These are phyloP conservation scores for Trifolium dubium DNA, from an alignment of 306 rosid genomes.

Conservation along the genomic window DNA sequence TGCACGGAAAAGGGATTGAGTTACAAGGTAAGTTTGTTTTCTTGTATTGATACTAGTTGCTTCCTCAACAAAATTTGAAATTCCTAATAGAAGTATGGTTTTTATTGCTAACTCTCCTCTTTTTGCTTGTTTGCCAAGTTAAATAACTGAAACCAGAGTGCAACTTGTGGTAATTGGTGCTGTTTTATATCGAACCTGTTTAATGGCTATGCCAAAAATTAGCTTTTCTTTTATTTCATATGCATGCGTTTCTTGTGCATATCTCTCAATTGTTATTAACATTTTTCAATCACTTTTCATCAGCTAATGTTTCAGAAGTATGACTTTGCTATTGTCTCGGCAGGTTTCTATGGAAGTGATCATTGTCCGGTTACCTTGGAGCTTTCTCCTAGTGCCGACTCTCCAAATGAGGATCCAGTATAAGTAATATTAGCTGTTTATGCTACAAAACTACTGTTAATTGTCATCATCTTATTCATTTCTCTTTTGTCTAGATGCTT, in stretches of 20 bases:
- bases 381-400: slow-evolving; percentile 58
- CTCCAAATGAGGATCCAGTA: slow-evolving; percentile 46
- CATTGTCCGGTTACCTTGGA: slow-evolving; percentile 89
- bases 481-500: slow-evolving; percentile 19
- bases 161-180: slow-evolving; percentile 30
- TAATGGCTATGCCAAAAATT: slow-evolving; percentile 17
- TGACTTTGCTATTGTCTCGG: slow-evolving; percentile 42
- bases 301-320: background rate
- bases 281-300: background rate
- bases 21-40: slow-evolving; percentile 62
- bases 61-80: slow-evolving; percentile 29
- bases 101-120: slow-evolving; percentile 18
- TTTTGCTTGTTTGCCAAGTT: background rate
- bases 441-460: slow-evolving; percentile 4
- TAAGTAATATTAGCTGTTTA: slow-evolving; percentile 30
- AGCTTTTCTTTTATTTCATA: slow-evolving; percentile 18
- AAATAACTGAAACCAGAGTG: slow-evolving; percentile 14
- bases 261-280: background rate
- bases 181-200: slow-evolving; percentile 33
- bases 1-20: slow-evolving; percentile 91
- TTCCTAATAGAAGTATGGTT: slow-evolving; percentile 11
- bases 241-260: slow-evolving; percentile 9
- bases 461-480: background rate
- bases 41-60: slow-evolving; percentile 2
- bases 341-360: slow-evolving; percentile 95